Evolutionary conservation across 345 rosid species (phyloP), one percentile per base, ranked within the genome.

Genomic region (Citrus hindsii): DNA sequence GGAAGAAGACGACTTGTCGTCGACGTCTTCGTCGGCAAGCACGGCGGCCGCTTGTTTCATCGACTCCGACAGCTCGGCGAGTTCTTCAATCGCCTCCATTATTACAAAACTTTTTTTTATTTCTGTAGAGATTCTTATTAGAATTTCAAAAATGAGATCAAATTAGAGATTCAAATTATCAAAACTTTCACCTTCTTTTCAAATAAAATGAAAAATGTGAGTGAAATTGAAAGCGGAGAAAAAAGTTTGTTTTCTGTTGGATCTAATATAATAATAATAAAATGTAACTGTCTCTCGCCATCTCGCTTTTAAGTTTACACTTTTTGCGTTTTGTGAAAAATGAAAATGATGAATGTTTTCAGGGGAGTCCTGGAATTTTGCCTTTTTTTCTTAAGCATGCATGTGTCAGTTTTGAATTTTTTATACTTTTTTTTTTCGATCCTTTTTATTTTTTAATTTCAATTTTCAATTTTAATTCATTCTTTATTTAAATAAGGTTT

Each of bases 51-150:
- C 99, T 73, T 92, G 97, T 74, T 86, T 86, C 97, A 97, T 97
- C 62, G 97, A 83, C 67, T 97, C 98, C 35, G 98, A 87, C n/a
- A 97, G 91, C 91, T 92, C 94, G 25, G 81, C 72, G 73, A 97
- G 84, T 83, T 97, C 98, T 63, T 94, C 98, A 86, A 97, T 97
- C 86, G 97, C 98, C 84, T 94, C 99, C 99, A 97, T 94, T 35
- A 97, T 94, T n/a, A 2, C 5, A 9, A 37, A 1, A 18, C 58
- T 53, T 53, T 53, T 46, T 46, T 53, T 46, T 46, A 46, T 37
- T 66, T 21, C 69, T 9, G 19, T 68, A 69, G 70, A 62, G 66
- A 78, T 56, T 62, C 68, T 69, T 46, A 69, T 67, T 12, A 22
- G 37, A 35, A 40, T 42, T 21, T 21, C 7, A n/a, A n/a, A 33